Base-by-base conservation (phyloP, 371 early-diverging fungal genomes). In the Mycotypha africana region DNA sequence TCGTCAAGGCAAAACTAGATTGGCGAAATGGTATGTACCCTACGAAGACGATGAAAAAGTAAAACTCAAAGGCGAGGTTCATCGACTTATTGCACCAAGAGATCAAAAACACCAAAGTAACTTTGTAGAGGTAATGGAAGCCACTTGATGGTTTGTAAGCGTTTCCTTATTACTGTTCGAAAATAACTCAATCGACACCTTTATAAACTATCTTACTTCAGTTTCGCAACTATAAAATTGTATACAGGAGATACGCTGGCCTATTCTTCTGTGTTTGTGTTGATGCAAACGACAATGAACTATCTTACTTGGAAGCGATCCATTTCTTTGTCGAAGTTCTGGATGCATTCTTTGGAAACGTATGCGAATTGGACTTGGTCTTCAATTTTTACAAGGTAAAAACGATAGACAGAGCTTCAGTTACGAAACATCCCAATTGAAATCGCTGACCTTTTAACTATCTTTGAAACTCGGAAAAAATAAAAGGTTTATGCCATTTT, bases 251-350 rank as follows among this genome's bases (percentile, higher is more conserved):
- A 23, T 98, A 98, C 66, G 97, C 97, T 1, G 92, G 92, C 12
- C 77, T 98, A 16, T 98, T 94, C 76, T 98, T 98, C 61, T 95
- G 97, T 65, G 87, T 97, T 53, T 94, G 97, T 59, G 93, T 98
- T 2, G 96, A 95, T 67, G 83, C 92, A 15, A 95, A 92, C 63
- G 97, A 97, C 70, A 98, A 98, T 53, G 95, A 95, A 60, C 71
- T 98, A 19, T 85, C 89, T 2, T 89, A 89, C 51, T 65, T 98
- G 30, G 98, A 98, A 65, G 92, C 91, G 0, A 97, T 98, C 32
- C 98, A 98, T 56, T 86, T 95, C 58, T 97, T 97, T 81, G 98
- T 98, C 19, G 98, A 98, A 67, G 92, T 95, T 0, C 67, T 98
- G 38, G 97, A 98, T 67, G 81, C 91, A 9, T 98, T 93, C 78